Evolutionary conservation across 2,329 filamentous ascomycete species (phyloP), one percentile per base, ranked within the genome.

Genomic region (Neocatenulostroma microsporum): DNA sequence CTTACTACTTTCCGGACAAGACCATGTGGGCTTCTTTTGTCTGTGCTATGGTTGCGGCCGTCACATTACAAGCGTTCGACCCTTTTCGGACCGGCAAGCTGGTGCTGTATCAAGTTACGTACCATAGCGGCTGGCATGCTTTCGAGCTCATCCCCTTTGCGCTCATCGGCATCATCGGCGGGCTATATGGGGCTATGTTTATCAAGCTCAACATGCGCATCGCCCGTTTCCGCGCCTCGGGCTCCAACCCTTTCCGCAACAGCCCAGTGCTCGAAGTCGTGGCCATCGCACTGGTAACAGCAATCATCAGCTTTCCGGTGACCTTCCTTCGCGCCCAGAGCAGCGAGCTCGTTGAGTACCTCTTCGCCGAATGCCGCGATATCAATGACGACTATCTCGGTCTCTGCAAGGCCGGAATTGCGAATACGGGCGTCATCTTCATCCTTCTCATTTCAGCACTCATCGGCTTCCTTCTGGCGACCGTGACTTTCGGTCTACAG

Each of bases 11-110:
- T 59, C 89, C 91, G 0, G 86, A 89, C 5, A 96, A 98, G 66
- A 96, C 89, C 0, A 73, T 98, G 7, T 98, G 98, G 67, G 73
- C 91, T 36, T 96, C 91, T 0, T 98, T 98, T 62, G 96, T 96
- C 63, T 96, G 89, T 67, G 96, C 89, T 62, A 96, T 96, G 51
- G 72, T 69, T 21, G 88, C 91, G 2, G 87, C 91, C 0, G 64
- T 98, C 21, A 89, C 88, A 1, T 69, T 98, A 49, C 95, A 95
- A 55, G 95, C 95, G 48, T 69, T 96, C 24, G 93, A 98, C 51
- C 91, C 91, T 0, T 98, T 96, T 52, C 89, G 89, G 20, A 96
- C 88, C 0, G 80, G 84, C 57, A 96, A 98, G 64, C 94, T 98
- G 45, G 91, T 98, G 50, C 74, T 96, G 54, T 98, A 98, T 58